Evolutionary conservation across 192 early-diverging fungal genomes (phyloP).

Genomic region (Coemansia sp.): DNA sequence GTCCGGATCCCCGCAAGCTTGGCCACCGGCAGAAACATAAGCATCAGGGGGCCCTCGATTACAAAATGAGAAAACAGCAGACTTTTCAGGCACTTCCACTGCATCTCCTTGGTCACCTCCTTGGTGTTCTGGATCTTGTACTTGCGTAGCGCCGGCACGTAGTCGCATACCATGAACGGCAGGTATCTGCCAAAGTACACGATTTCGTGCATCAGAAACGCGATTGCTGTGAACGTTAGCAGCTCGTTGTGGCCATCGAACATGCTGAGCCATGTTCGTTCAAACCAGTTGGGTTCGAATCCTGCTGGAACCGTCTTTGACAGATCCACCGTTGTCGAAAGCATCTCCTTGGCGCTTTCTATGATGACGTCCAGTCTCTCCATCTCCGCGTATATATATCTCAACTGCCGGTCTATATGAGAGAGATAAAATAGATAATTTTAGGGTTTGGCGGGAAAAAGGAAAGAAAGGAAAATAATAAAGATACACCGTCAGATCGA

Average conservation of each 20-base stretch:
- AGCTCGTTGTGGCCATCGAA: constrained; percentile 72
- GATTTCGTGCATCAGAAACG: constrained; percentile 86
- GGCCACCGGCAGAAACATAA: constrained; percentile 82
- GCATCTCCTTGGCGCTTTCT: constrained; percentile 34
- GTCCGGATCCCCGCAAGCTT: constrained; percentile 83
- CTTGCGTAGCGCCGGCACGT: constrained; percentile 80
- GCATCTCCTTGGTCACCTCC: constrained; percentile 61
- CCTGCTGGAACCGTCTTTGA: constrained; percentile 33
- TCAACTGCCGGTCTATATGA: neutral
- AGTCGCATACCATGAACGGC: constrained; percentile 84
- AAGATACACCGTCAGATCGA: neutral
- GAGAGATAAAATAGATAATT: neutral
- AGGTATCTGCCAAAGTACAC: constrained; percentile 91
- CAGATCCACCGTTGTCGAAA: constrained; percentile 37
- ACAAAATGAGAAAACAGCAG: constrained; percentile 78
- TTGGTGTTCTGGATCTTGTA: constrained; percentile 87
- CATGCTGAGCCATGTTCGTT: constrained; percentile 63
- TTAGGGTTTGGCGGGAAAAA: neutral
- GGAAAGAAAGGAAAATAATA: constrained; percentile 9
- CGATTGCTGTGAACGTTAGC: constrained; percentile 68
- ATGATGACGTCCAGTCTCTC: constrained; percentile 23
- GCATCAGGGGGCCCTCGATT: constrained; percentile 87
- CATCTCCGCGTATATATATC: constrained; percentile 9
- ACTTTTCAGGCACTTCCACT: constrained; percentile 72
- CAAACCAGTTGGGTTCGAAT: constrained; percentile 50